phyloP scores from a whole-genome alignment of 495 filamentous ascomycete species.

The Neurospora sp. region DNA sequence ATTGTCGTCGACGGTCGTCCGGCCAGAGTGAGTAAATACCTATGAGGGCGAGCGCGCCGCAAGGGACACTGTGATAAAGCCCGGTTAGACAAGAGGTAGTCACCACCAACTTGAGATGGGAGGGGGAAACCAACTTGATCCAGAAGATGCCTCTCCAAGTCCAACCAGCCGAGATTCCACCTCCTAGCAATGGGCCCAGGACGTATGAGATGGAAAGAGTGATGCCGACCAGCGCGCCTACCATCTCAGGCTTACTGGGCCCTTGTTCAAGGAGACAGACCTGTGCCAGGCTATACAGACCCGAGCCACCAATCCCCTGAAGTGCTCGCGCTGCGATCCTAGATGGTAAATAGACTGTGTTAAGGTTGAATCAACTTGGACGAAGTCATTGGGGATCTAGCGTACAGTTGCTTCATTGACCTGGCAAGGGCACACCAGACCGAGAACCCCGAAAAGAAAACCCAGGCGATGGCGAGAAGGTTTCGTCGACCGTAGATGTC shows the following conservation, averaged over 20 bases:
- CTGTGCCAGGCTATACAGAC: constrained; percentile 47
- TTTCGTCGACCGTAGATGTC: constrained; percentile 49
- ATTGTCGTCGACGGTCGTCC: constrained; percentile 15
- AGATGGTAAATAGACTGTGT: not conserved
- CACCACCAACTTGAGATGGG: not conserved
- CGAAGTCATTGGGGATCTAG: not conserved
- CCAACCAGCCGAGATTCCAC: constrained; percentile 51
- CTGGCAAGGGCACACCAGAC: constrained; percentile 45
- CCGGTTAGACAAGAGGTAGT: not conserved
- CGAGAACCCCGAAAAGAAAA: constrained; percentile 46
- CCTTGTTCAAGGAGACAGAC: constrained; percentile 47
- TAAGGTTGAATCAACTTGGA: not conserved
- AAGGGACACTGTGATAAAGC: constrained; percentile 37
- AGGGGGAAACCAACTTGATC: constrained; percentile 45
- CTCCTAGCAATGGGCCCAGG: constrained; percentile 60
- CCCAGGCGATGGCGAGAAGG: constrained; percentile 37
- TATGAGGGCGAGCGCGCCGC: constrained; percentile 44
- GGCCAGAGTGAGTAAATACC: constrained; percentile 48
- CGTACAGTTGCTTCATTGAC: constrained; percentile 45
- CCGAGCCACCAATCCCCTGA: constrained; percentile 52
- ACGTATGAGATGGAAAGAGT: constrained; percentile 37
- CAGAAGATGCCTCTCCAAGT: constrained; percentile 64
- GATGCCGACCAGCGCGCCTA: constrained; percentile 34
- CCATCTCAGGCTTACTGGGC: constrained; percentile 34
- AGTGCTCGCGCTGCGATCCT: constrained; percentile 51